Evolutionary conservation across 2,329 filamentous ascomycete species (phyloP), one percentile per base, ranked within the genome.

Genomic region (Aureobasidium vineae): DNA sequence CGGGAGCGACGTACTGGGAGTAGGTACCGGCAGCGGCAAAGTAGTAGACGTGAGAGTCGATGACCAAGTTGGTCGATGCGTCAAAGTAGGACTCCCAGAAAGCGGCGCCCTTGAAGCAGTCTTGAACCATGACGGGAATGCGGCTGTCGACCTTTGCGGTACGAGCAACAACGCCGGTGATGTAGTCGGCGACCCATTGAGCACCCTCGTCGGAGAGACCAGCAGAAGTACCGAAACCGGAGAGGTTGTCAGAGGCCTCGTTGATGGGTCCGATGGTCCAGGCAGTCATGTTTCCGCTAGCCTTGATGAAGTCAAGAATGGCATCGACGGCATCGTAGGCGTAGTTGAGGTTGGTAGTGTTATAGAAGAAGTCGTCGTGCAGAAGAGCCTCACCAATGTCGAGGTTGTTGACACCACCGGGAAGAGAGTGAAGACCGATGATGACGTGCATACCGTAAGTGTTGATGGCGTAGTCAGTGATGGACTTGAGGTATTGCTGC

Each of bases 401-500:
- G 49, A 63, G 60, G 47, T 63, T 63, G 66, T 78, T 78, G 52
- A 77, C 74, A 68, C 74, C 71, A 31, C 75, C 71, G 23, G 72
- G 70, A 10, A 74, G 71, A 13, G 73, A 72, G 69, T 77, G 76
- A 8, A 77, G 68, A 21, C 73, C 75, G n/a, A 77, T 68, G 33
- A 77, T 71, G 56, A 77, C 69, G 65, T 78, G 75, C 75, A 77
- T 77, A 52, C 70, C 71, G 66, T 77, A 75, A 31, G 71, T 75
- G 10, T 69, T 66, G 56, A 78, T 78, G 41, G 76, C 76, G 61
- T 78, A 79, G 10, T 72, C 70, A 10, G 75, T 70, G 43, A 78
- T 75, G 1, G 63, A 70, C 47, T 70, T 70, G n/a, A 79, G 69
- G 67, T 73, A 71, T 19, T 67, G 59, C 7, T 67, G 54, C 66